phyloP scores from a whole-genome alignment of 306 rosid genomes.

The Fagus sylvatica region DNA sequence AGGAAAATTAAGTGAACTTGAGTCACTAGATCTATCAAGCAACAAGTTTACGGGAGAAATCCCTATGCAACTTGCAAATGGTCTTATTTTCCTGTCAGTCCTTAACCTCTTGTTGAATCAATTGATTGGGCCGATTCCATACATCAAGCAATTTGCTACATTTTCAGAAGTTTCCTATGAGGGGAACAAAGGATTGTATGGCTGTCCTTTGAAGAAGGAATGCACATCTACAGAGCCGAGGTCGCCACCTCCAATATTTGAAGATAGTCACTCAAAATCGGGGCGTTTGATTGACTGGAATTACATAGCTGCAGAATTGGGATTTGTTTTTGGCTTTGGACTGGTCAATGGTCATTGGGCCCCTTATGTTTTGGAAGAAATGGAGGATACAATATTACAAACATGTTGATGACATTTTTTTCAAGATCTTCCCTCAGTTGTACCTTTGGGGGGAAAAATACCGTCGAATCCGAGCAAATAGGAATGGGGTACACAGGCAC shows the following conservation, averaged over 20 bases:
- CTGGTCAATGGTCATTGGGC: neutral
- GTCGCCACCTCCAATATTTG: neutral
- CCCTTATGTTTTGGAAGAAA: neutral
- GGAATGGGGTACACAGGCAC: slow-evolving; percentile 2
- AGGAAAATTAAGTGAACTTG: neutral
- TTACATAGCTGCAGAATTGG: neutral
- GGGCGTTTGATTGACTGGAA: neutral
- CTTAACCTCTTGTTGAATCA: slow-evolving; percentile 34
- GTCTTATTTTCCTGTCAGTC: slow-evolving; percentile 27
- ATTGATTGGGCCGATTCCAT: slow-evolving; percentile 20
- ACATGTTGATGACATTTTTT: neutral
- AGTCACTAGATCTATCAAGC: slow-evolving; percentile 26
- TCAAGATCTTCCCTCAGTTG: neutral
- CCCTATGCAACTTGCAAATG: slow-evolving; percentile 1
- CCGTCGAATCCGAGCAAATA: neutral
- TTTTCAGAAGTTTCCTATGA: slow-evolving; percentile 1
- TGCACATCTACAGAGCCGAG: neutral
- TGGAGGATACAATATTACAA: neutral
- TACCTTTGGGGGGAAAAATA: neutral
- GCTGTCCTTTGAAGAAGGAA: neutral
- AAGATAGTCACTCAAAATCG: neutral
- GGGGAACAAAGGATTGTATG: slow-evolving; percentile 24
- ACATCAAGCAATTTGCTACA: neutral
- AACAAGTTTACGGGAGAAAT: slow-evolving; percentile 10
- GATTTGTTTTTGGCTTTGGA: slow-evolving; percentile 1